Evolutionary conservation across 1,284 basidiomycete genomes (phyloP).

Genomic region (Cystobasidium slooffiae): DNA sequence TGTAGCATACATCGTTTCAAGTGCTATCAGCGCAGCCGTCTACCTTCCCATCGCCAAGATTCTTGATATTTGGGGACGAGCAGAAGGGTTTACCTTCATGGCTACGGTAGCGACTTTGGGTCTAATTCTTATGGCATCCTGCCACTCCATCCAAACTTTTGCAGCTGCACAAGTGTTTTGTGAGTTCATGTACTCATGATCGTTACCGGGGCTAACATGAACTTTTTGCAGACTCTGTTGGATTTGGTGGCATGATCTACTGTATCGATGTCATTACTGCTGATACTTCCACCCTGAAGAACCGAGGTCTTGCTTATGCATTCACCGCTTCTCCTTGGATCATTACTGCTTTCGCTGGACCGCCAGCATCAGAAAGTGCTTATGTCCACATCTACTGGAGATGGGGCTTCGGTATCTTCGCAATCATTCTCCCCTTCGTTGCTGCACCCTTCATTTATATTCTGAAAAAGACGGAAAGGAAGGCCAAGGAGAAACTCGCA

Average conservation of each 20-base stretch:
- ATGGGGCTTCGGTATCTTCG: slow-evolving; percentile 35
- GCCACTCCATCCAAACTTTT: slow-evolving; percentile 53
- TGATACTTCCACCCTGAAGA: slow-evolving; percentile 4
- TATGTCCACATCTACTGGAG: slow-evolving; percentile 33
- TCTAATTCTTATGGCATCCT: slow-evolving; percentile 54
- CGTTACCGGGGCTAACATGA: not conserved
- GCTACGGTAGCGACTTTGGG: slow-evolving; percentile 53
- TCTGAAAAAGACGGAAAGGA: slow-evolving; percentile 1
- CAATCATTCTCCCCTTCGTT: slow-evolving; percentile 29
- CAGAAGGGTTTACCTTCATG: slow-evolving; percentile 52
- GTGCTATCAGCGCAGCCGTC: slow-evolving; percentile 52
- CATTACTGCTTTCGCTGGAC: slow-evolving; percentile 40
- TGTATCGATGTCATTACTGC: slow-evolving; percentile 26
- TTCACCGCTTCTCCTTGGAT: slow-evolving; percentile 38
- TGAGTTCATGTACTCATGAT: not conserved
- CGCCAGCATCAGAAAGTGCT: slow-evolving; percentile 25
- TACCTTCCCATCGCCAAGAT: slow-evolving; percentile 55
- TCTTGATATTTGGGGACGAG: slow-evolving; percentile 55
- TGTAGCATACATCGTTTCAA: slow-evolving; percentile 54
- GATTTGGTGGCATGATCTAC: slow-evolving; percentile 36
- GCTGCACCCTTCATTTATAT: slow-evolving; percentile 19
- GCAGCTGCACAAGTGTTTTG: slow-evolving; percentile 53
- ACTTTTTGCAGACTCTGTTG: slow-evolving; percentile 14
- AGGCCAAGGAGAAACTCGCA: slow-evolving; percentile 7
- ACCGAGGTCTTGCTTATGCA: slow-evolving; percentile 38